Evolutionary conservation across 495 filamentous ascomycete species (phyloP).

Genomic region (Bryoglossum gracile): DNA sequence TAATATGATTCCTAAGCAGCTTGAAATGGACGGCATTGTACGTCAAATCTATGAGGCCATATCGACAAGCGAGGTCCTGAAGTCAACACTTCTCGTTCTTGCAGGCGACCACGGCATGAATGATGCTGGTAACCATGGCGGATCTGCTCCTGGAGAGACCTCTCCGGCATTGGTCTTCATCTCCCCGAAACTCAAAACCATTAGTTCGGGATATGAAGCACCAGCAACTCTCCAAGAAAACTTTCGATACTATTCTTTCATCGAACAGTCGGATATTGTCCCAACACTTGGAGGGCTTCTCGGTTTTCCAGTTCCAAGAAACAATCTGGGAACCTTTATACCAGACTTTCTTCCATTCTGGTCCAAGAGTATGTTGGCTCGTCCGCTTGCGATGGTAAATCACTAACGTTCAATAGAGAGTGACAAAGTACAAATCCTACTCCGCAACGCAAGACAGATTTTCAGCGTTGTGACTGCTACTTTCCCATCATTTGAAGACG

Average conservation of each 20-base stretch:
- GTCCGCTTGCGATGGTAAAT: not conserved
- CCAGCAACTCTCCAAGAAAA: conserved; percentile 44
- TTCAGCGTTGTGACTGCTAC: conserved; percentile 62
- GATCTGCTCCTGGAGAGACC: conserved; percentile 86
- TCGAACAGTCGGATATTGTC: conserved; percentile 90
- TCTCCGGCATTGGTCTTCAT: conserved; percentile 88
- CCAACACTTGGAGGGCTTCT: conserved; percentile 84
- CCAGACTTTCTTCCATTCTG: conserved; percentile 70
- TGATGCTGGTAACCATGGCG: conserved; percentile 94
- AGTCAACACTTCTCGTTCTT: conserved; percentile 74
- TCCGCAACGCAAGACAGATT: conserved; percentile 74
- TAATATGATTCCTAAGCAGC: conserved; percentile 88
- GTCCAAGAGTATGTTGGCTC: conserved; percentile 43
- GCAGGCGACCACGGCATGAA: conserved; percentile 99
- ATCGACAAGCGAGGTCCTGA: conserved; percentile 56
- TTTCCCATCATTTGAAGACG: conserved; percentile 47
- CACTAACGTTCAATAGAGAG: conserved; percentile 31
- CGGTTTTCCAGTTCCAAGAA: conserved; percentile 83
- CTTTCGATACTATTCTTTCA: conserved; percentile 71
- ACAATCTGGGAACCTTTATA: conserved; percentile 87
- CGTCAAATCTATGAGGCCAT: conserved; percentile 69
- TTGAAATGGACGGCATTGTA: conserved; percentile 88
- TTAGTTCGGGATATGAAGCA: conserved; percentile 37
- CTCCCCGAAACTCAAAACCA: conserved; percentile 68
- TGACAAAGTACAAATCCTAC: conserved; percentile 58